Percentiles rank a stretch among this genome's conserved stretches.
Evolutionary conservation across 202 grass and related monocot species (phyloP).

Genomic region (Elaeis oleifera): DNA sequence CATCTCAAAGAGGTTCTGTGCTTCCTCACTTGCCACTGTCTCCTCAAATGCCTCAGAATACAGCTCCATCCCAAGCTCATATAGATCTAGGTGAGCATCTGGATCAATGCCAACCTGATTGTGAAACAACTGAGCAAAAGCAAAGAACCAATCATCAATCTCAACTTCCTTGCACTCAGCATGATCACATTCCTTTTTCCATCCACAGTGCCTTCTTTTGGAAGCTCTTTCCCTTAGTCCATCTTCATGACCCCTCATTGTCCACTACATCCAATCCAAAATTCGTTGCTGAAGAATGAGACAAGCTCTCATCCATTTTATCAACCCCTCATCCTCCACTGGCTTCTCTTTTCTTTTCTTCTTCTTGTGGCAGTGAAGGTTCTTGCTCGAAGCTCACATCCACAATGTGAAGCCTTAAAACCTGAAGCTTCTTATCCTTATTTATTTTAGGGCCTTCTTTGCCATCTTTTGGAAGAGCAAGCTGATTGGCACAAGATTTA

Average conservation of each 20-base stretch:
- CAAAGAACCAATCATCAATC: conserved; percentile 91
- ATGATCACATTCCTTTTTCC: conserved; percentile 69
- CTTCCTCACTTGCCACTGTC: conserved; percentile 69
- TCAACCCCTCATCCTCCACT: conserved; percentile 39
- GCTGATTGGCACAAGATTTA: conserved; percentile 38
- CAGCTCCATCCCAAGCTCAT: conserved; percentile 93
- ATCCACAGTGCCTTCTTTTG: conserved; percentile 22
- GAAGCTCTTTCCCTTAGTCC: conserved; percentile 25
- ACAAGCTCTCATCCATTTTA: conserved; percentile 32
- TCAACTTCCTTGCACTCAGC: conserved; percentile 94
- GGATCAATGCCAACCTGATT: conserved; percentile 96
- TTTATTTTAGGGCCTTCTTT: conserved; percentile 19
- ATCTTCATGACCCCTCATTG: conserved; percentile 25
- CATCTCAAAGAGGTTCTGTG: conserved; percentile 80
- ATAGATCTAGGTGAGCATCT: conserved; percentile 82
- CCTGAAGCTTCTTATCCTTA: conserved; percentile 32
- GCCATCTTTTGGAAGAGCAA: conserved; percentile 11
- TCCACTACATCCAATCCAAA: conserved; percentile 20
- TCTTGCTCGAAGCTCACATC: conserved; percentile 81
- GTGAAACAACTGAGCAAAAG: conserved; percentile 80
- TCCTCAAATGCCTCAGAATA: conserved; percentile 89
- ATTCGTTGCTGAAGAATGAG: conserved; percentile 12
- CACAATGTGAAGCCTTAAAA: conserved; percentile 71
- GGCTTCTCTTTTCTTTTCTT: conserved; percentile 41
- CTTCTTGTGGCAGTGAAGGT: conserved; percentile 26